A percentile compares a stretch with the other conserved stretches of the same genome.
Conservation (phyloP, 2,329 filamentous ascomycete species). For the Apiospora saccharicola region DNA sequence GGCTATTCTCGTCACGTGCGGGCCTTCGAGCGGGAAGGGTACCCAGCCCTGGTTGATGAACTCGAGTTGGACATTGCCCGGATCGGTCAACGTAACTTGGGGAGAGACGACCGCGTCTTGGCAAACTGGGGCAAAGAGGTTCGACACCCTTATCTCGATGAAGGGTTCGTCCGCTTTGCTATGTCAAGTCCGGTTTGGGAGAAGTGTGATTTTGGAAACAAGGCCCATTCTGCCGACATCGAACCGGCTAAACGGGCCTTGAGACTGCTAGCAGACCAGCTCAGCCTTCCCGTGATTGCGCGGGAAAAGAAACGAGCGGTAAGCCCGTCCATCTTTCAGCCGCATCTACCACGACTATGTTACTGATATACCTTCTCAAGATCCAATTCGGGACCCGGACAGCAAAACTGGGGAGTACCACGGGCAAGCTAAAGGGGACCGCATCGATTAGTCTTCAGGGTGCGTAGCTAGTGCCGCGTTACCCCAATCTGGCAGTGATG, state of each 20-base stretch:
- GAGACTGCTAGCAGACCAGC: slow-evolving; percentile 75
- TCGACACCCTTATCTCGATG: slow-evolving; percentile 90
- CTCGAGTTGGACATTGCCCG: slow-evolving; percentile 84
- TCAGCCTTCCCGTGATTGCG: slow-evolving; percentile 77
- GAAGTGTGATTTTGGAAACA: slow-evolving; percentile 85
- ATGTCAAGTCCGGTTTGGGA: slow-evolving; percentile 77
- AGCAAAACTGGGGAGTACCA: slow-evolving; percentile 76
- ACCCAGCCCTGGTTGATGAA: slow-evolving; percentile 77
- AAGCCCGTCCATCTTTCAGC: slow-evolving; percentile 43
- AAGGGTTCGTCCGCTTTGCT: slow-evolving; percentile 83
- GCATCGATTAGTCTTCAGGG: slow-evolving; percentile 57
- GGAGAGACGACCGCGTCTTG: slow-evolving; percentile 90
- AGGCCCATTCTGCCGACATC: slow-evolving; percentile 50
- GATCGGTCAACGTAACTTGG: slow-evolving; percentile 92
- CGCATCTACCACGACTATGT: background rate
- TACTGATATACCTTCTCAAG: slow-evolving; percentile 47
- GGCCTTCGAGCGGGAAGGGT: slow-evolving; percentile 75
- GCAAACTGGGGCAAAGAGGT: slow-evolving; percentile 89
- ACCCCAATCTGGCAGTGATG: slow-evolving; percentile 64
- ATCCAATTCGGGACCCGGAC: slow-evolving; percentile 86
- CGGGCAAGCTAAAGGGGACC: slow-evolving; percentile 72
- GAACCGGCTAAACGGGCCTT: slow-evolving; percentile 85
- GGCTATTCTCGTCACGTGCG: slow-evolving; percentile 87
- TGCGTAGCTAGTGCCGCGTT: slow-evolving; percentile 21
- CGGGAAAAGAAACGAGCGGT: slow-evolving; percentile 93